Conservation (phyloP, 106 monocot species). For the Cymbidium sinense region DNA sequence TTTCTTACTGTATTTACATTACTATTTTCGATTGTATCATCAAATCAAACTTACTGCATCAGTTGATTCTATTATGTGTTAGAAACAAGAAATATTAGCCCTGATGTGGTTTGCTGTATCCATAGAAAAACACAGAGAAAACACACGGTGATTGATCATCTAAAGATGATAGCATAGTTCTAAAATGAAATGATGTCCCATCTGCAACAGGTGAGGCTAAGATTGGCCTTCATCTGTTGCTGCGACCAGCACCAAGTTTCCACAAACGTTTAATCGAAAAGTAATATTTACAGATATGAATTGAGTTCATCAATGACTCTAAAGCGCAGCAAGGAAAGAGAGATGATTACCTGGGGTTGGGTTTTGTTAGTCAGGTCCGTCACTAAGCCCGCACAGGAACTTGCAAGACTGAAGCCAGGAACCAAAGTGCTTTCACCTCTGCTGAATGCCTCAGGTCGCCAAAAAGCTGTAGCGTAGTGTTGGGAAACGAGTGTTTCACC, state of each 20-base stretch:
- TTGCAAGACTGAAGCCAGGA: not conserved
- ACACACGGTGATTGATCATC: not conserved
- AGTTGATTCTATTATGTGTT: too few relatives aligned
- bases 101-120: too few relatives aligned
- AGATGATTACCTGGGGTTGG: slow-evolving; percentile 1
- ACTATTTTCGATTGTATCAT: too few relatives aligned
- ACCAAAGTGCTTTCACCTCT: not conserved
- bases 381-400: slow-evolving; percentile 10
- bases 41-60: too few relatives aligned
- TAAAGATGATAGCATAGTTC: not conserved
- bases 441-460: not conserved
- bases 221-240: not conserved
- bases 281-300: not conserved
- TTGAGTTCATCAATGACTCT: too few relatives aligned
- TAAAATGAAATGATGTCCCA: not conserved
- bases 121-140: not conserved
- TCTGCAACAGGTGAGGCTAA: not conserved
- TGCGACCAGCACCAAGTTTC: not conserved
- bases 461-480: not conserved
- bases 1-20: too few relatives aligned
- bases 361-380: not conserved
- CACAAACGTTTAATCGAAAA: not conserved
- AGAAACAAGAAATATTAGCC: too few relatives aligned
- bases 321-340: not conserved
- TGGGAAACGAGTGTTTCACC: slow-evolving; percentile 42